Evolutionary conservation across 805 yeast genomes (phyloP).

Genomic region (Wickerhamomyces hampshirensis): DNA sequence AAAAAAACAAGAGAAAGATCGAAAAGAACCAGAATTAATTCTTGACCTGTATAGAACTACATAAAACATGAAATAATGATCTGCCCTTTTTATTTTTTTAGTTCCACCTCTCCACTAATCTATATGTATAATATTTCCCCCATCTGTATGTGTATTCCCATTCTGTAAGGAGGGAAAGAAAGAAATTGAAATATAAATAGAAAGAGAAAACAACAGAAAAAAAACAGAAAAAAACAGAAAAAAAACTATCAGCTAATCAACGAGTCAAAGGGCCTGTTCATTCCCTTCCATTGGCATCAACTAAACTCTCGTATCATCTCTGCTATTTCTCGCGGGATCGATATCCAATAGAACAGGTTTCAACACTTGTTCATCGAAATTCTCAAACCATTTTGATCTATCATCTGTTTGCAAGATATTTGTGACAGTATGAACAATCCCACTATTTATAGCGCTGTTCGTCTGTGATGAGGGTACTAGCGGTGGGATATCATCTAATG

Average conservation of each 20-base stretch:
- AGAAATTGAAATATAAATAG: no score
- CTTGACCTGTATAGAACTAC: background rate
- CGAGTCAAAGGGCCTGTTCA: no score
- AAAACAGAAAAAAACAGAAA: no score
- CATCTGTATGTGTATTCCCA: no score
- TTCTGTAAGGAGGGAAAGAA: no score
- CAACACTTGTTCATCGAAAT: conserved; percentile 88
- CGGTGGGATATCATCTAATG: conserved; percentile 25
- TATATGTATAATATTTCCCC: no score
- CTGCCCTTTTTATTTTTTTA: no score
- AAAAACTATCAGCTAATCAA: no score
- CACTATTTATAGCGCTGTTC: conserved; percentile 1
- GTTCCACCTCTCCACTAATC: conserved; percentile 8
- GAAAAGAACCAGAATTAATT: background rate
- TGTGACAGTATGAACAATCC: conserved; percentile 22
- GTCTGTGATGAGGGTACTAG: conserved; percentile 12
- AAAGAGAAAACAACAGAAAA: no score
- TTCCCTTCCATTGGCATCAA: no score
- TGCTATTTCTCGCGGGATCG: conserved; percentile 21
- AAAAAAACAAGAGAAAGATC: conserved; percentile 3
- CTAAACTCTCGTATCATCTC: no score
- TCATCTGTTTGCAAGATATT: conserved; percentile 51
- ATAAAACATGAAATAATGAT: no score
- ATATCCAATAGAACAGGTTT: conserved; percentile 84
- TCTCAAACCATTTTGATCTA: conserved; percentile 86